Base-by-base conservation (phyloP, 2,329 filamentous ascomycete genomes). In the Aspergillus sp. region DNA sequence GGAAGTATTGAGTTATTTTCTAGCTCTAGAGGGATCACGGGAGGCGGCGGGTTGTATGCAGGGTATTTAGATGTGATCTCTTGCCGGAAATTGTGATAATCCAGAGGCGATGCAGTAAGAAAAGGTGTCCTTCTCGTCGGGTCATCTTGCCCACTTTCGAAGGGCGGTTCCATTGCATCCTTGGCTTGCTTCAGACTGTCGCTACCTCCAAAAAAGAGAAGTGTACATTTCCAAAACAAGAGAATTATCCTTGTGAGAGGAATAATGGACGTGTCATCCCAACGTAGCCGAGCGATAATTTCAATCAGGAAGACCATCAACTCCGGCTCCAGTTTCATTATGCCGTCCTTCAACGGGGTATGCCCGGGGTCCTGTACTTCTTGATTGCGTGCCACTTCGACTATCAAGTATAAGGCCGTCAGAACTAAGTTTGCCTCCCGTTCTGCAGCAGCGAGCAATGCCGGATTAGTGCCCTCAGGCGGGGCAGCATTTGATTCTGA, bases 51-150 rank as follows among this genome's bases (percentile, higher is more conserved):
- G 57, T 96, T 89, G 72, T 99, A 99, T 3, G 95, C 90, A 11
- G 95, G 95, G 71, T 99, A 99, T 76, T 99, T 99, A 2, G 93
- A 97, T 15, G 89, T 96, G 57, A 99, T 93, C 72, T 99, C 95
- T 72, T 97, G 93, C 36, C 95, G 88, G 70, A 99, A 99, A 20
- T 93, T 83, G 71, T 99, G 93, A 70, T 99, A 99, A 69, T 99
- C 95, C 11, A 99, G 79, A 4, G 95, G 95, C 1, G 93, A 97
- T 4, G 95, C 93, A 1, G 90, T 96, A 59, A 99, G 93, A 44
- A 90, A 80, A n/a, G 88, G 88, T 64, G 89, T 88, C 50, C 86
- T 84, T 65, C 87, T 86, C 41, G 74, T 76, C 60, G 80, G 76
- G 66, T 66, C 59, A 43, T 70, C 66, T 20, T 68, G 63, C 45